phyloP scores from a whole-genome alignment of 768 basidiomycete genomes.

The Russula vinacea region DNA sequence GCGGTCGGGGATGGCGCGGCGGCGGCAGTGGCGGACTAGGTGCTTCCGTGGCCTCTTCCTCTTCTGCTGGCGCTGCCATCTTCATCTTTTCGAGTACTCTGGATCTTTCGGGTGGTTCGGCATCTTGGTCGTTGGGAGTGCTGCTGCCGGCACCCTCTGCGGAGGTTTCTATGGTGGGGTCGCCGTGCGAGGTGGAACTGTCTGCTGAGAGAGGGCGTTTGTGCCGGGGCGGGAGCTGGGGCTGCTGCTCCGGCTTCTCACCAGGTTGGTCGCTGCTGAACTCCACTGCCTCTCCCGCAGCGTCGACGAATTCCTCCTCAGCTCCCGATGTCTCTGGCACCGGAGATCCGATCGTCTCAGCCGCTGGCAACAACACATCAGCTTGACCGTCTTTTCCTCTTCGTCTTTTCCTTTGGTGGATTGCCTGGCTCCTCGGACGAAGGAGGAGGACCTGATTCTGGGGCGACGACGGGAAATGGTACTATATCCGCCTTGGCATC shows the following conservation, averaged over 20 bases:
- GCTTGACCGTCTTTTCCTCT: neutral
- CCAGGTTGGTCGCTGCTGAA: neutral
- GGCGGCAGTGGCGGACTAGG: slow-evolving; percentile 23
- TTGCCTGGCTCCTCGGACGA: neutral
- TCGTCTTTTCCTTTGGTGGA: neutral
- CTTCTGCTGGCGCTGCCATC: neutral
- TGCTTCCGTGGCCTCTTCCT: slow-evolving; percentile 2
- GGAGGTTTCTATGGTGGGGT: neutral
- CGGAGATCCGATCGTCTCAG: neutral
- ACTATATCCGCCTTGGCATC: neutral
- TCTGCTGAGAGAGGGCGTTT: neutral
- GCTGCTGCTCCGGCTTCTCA: neutral
- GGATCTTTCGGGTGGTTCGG: neutral
- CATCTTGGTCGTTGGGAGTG: neutral
- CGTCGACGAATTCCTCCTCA: slow-evolving; percentile 1
- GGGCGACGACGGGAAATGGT: neutral
- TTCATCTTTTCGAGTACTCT: neutral
- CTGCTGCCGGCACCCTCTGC: neutral
- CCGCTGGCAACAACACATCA: neutral
- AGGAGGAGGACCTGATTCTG: neutral
- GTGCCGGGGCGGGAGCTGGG: neutral
- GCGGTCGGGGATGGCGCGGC: slow-evolving; percentile 20
- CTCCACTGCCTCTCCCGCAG: neutral
- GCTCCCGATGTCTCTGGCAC: neutral
- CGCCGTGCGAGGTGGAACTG: neutral